phyloP scores from a whole-genome alignment of 2,329 filamentous ascomycete genomes.

The Magnaporthales sp. region DNA sequence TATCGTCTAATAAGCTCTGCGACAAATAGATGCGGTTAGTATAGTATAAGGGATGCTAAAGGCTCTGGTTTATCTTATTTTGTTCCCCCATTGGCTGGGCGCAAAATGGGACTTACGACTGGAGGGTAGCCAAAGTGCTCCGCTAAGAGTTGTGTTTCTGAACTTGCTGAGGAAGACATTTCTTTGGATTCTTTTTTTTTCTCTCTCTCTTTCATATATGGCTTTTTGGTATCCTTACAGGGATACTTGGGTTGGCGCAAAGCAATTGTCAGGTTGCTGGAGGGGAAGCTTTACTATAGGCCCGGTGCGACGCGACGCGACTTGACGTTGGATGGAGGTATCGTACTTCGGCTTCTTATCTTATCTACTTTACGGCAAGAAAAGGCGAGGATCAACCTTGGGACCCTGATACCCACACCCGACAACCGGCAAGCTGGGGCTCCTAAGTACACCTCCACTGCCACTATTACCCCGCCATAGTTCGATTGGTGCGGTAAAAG shows the following conservation, averaged over 20 bases:
- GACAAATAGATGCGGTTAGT: neutral
- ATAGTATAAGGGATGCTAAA: neutral
- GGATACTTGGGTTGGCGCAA: neutral
- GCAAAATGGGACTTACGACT: constrained; percentile 52
- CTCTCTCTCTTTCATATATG: neutral
- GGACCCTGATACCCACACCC: neutral
- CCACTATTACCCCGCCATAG: neutral
- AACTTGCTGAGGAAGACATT: constrained; percentile 20
- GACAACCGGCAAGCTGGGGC: neutral
- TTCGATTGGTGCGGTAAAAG: neutral
- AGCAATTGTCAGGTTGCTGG: neutral
- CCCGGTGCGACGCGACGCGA: neutral
- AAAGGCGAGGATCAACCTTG: no score
- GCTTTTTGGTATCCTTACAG: neutral
- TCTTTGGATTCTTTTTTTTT: neutral
- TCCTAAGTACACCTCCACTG: neutral
- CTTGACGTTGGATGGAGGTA: neutral
- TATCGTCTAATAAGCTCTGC: constrained; percentile 90
- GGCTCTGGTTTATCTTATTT: neutral
- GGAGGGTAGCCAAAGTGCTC: constrained; percentile 96
- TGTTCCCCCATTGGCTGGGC: neutral
- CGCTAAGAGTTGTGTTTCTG: constrained; percentile 66
- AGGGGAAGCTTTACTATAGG: neutral
- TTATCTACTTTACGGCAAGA: neutral
- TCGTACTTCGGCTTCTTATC: neutral